Conservation (phyloP, 2,329 filamentous ascomycete species). For the Akanthomyces lecanii region DNA sequence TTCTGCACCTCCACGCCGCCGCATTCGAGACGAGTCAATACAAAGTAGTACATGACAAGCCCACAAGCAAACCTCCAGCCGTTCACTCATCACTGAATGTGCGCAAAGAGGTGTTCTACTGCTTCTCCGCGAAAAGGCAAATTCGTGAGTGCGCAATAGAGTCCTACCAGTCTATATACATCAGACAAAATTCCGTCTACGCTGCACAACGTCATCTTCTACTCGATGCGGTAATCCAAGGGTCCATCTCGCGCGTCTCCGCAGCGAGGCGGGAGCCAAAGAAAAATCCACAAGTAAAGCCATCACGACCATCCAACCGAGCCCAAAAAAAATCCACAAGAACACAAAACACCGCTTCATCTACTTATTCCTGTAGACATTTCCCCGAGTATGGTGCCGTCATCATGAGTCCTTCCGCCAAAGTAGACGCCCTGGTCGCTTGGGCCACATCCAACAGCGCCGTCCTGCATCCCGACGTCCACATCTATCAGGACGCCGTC, state of each 20-base stretch:
- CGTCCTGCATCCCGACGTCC: constrained; percentile 45
- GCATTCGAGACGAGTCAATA: too few relatives aligned
- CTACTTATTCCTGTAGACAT: too few relatives aligned
- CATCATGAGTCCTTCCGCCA: constrained; percentile 18
- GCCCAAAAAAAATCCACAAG: not conserved
- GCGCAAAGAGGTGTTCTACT: too few relatives aligned
- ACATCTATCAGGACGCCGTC: constrained; percentile 47
- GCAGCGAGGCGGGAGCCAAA: not conserved
- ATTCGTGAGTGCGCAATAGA: too few relatives aligned
- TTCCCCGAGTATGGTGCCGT: not conserved
- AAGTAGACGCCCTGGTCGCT: constrained; percentile 35
- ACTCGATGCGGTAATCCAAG: not conserved
- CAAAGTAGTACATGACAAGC: too few relatives aligned
- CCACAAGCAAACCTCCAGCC: too few relatives aligned
- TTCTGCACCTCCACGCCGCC: not conserved
- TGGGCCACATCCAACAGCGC: constrained; percentile 48
- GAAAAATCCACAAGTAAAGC: not conserved
- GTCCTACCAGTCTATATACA: too few relatives aligned
- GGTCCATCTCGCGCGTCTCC: not conserved
- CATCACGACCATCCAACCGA: not conserved
- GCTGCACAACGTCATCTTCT: not conserved
- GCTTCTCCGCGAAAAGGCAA: too few relatives aligned
- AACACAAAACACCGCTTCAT: too few relatives aligned
- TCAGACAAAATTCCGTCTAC: not conserved
- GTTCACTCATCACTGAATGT: too few relatives aligned